phyloP scores from a whole-genome alignment of 257 asterid genomes.

The Scutellaria barbata region DNA sequence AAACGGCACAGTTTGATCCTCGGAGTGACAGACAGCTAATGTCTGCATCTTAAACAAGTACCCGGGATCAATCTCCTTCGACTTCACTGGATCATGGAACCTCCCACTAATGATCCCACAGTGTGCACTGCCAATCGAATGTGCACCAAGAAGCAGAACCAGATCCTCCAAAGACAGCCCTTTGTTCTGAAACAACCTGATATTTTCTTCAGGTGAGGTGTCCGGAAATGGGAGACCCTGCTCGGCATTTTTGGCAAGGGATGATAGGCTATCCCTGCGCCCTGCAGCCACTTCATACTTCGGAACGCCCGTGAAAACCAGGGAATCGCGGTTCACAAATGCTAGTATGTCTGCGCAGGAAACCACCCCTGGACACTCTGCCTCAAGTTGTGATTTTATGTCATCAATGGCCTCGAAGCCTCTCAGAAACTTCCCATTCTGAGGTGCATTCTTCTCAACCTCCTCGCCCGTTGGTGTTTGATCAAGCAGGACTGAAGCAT shows the following conservation, averaged over 20 bases:
- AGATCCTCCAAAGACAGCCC: constrained; percentile 58
- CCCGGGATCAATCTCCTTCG: constrained; percentile 45
- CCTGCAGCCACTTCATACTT: constrained; percentile 48
- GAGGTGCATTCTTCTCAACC: constrained; percentile 56
- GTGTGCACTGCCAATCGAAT: constrained; percentile 65
- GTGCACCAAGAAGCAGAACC: constrained; percentile 62
- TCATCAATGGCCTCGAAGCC: constrained; percentile 56
- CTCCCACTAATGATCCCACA: constrained; percentile 45
- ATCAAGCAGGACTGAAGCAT: constrained; percentile 70
- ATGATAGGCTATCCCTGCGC: constrained; percentile 52
- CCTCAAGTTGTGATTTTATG: constrained; percentile 52
- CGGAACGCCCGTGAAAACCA: constrained; percentile 56
- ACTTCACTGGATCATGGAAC: constrained; percentile 38
- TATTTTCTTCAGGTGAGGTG: constrained; percentile 31
- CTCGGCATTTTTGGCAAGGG: constrained; percentile 49
- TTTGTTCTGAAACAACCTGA: constrained; percentile 43
- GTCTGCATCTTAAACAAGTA: constrained; percentile 44
- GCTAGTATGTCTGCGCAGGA: constrained; percentile 70
- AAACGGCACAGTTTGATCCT: constrained; percentile 46
- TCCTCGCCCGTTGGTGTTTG: constrained; percentile 47
- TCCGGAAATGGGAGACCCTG: constrained; percentile 49
- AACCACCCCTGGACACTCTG: constrained; percentile 60
- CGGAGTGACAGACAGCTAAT: constrained; percentile 39
- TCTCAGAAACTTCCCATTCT: constrained; percentile 47
- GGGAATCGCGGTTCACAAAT: constrained; percentile 56